Base-by-base conservation (phyloP, 176 grass and related monocot species). In the Juncus inflexus region DNA sequence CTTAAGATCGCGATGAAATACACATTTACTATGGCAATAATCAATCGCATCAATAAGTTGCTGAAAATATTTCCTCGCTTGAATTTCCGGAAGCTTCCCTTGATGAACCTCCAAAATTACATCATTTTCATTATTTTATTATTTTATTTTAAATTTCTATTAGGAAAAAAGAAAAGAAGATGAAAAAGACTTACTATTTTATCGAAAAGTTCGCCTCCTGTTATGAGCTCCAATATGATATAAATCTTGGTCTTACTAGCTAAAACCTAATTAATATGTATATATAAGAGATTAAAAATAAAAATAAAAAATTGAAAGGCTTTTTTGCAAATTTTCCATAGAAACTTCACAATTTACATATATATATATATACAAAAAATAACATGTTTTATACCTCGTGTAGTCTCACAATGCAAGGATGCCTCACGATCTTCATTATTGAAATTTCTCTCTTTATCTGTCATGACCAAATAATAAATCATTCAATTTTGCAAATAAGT, bases 401-500 rank as follows among this genome's bases (percentile, higher is more conserved):
- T 72, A 99, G 72, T 50, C 80, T 79, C 45, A 92, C 83, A 72
- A 99, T 92, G 78, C 83, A 75, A 3, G 94, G 88, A 61, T 99
- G 94, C 10, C 94, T 78, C 45, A 99, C 85, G 40, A 99, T 99
- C 83, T 99, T 99, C 88, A 91, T 97, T 76, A 91, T 91, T 9
- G 88, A 97, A 89, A 97, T 97, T 66, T 97, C 94, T 81, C 72
- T 97, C 82, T 91, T 97, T 60, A 91, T 91, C 94, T 97, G 76
- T 19, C 57, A 56, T 74, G 11, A 64, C 70, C 60, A 69, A 7
- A 61, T 15, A 12, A 14, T 3, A 28, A 19, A 19, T 28, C 19
- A 28, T 28, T 35, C 4, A 28, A 42, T 12, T 3, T 28, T 63
- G 1, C 4, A 16, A 16, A 62, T 52, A 12, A 7, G 0, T 45